Percentiles rank a stretch among this genome's conserved stretches.
phyloP scores from a whole-genome alignment of 2,329 filamentous ascomycete genomes.

The Zymoseptoria crescenta region DNA sequence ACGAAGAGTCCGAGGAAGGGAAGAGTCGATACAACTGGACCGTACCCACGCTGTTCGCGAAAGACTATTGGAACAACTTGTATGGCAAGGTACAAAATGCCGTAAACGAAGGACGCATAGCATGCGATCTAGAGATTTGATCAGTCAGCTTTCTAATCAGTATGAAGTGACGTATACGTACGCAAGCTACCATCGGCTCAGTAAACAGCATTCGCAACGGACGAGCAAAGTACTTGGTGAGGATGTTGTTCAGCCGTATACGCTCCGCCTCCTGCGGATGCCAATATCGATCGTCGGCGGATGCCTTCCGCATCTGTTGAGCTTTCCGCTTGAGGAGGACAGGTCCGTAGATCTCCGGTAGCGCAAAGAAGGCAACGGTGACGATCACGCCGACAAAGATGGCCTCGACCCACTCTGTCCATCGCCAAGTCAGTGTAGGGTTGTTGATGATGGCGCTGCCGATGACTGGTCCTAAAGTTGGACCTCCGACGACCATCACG shows the following conservation, averaged over 20 bases:
- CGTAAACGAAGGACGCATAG: constrained; percentile 31
- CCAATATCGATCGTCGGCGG: constrained; percentile 33
- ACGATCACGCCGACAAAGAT: constrained; percentile 32
- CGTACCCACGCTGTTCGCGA: constrained; percentile 36
- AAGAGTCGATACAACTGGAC: constrained; percentile 35
- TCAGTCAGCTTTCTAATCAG: neutral
- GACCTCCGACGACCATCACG: constrained; percentile 34
- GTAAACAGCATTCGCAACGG: constrained; percentile 40
- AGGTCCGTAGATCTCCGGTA: constrained; percentile 36
- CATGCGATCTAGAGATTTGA: constrained; percentile 6
- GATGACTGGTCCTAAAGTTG: constrained; percentile 36
- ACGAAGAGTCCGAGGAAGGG: constrained; percentile 38
- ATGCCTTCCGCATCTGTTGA: constrained; percentile 31
- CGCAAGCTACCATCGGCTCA: constrained; percentile 42
- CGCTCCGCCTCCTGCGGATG: constrained; percentile 41
- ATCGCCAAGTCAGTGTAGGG: constrained; percentile 29
- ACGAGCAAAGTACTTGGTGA: constrained; percentile 38
- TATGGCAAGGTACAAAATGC: constrained; percentile 40
- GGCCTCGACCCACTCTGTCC: constrained; percentile 34
- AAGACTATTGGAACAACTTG: constrained; percentile 45
- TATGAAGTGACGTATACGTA: constrained; percentile 31
- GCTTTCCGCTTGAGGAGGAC: constrained; percentile 36
- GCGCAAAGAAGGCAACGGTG: constrained; percentile 23
- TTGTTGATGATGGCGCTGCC: constrained; percentile 35
- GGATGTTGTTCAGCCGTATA: constrained; percentile 33